A percentile compares a stretch with the other conserved stretches of the same genome.
Conservation (phyloP, 1,139 yeast species). For the Pichia cactophila region DNA sequence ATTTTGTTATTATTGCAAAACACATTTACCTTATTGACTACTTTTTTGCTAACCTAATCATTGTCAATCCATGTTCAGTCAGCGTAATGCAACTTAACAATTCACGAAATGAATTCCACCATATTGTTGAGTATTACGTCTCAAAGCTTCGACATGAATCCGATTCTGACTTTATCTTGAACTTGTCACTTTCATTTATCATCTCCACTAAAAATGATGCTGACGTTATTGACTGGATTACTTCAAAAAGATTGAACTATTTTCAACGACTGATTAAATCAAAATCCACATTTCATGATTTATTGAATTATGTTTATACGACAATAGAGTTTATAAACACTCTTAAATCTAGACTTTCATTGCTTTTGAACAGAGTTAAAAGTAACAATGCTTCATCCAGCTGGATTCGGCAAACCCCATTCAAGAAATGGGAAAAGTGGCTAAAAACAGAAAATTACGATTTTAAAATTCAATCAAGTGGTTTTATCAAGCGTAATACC, state of each 20-base stretch:
- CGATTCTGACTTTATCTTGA: conserved; percentile 24
- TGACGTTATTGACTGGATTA: conserved; percentile 19
- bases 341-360: conserved; percentile 19
- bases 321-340: conserved; percentile 20
- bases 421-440: conserved; percentile 25
- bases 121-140: conserved; percentile 17
- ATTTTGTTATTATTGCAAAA: conserved; percentile 17
- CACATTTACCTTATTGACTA: conserved; percentile 19
- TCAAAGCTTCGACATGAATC: conserved; percentile 18
- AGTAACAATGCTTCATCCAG: conserved; percentile 16
- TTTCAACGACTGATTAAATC: conserved; percentile 5
- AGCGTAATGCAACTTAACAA: conserved; percentile 15
- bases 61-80: conserved; percentile 6
- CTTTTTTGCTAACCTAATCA: conserved; percentile 17
- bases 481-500: background rate
- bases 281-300: conserved; percentile 13
- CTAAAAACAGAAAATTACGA: conserved; percentile 6
- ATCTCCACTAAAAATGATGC: conserved; percentile 13
- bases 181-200: conserved; percentile 20
- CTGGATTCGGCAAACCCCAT: conserved; percentile 19
- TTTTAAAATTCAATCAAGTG: background rate
- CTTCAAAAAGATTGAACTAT: conserved; percentile 16
- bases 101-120: conserved; percentile 15
- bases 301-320: conserved; percentile 24
- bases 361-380: conserved; percentile 16